Evolutionary conservation across 805 yeast genomes (phyloP), one percentile per base, ranked within the genome.

Genomic region (Sugiyamaella chiloensis): DNA sequence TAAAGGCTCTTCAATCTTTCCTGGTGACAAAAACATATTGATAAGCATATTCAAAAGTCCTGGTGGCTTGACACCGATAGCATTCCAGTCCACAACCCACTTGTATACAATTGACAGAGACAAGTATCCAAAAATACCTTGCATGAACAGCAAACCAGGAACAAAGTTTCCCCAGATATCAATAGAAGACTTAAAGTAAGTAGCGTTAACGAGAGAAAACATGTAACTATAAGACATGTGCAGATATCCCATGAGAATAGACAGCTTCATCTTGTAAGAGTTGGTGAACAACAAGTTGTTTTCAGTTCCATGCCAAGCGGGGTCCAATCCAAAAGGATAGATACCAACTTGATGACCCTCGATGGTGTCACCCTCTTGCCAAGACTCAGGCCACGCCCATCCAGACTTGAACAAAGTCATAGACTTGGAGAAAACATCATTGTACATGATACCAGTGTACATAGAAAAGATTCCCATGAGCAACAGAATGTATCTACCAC

Each of bases 271-370:
- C 74, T 93, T 93, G 72, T 87, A 93, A 2, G 98, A 90, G 71
- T 93, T 93, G 43, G 96, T 79, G 69, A 93, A 93, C 50, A 95
- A 69, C 59, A 93, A 74, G 44, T 83, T 82, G 70, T 93, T 93
- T 58, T 93, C 99, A 34, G 98, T 78, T 14, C 97, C 96, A 67
- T 93, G 99, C 99, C 99, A 93, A 8, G 84, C 86, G 54, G 84
- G 86, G 68, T 93, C 99, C 44, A 93, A 68, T 44, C 99, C 99
- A 63, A 93, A 71, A 4, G 83, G 71, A 62, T 93, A 93, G 9
- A 80, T 80, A 6, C 91, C 87, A 11, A 73, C 73, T 58, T 77
- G 74, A 30, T 73, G 73, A 9, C 89, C 97, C 40, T 72, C 74
- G 48, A 90, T 75, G 3, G 80, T 63, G 35, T 86, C 86, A 20